Evolutionary conservation across 2,329 filamentous ascomycete species (phyloP).

Genomic region (Fusarium sp.): DNA sequence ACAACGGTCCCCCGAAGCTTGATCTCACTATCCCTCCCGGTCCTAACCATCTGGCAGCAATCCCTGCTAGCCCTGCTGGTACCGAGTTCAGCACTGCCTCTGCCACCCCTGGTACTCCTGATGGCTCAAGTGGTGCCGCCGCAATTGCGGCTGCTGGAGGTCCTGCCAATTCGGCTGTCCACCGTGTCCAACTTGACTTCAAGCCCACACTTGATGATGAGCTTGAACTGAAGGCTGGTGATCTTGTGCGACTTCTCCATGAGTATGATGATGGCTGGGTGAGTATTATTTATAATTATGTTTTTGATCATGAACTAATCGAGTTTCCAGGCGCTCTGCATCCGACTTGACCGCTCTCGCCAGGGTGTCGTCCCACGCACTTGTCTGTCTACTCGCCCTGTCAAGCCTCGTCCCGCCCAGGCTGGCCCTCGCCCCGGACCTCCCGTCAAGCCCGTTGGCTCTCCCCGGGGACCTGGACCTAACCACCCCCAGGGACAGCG

Average conservation of each 20-base stretch:
- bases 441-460: conserved; percentile 58
- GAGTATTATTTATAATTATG: conserved; percentile 55
- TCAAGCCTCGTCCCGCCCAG: conserved; percentile 80
- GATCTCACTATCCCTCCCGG: conserved; percentile 62
- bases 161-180: conserved; percentile 73
- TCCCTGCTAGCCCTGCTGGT: conserved; percentile 70
- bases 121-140: conserved; percentile 63
- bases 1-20: conserved; percentile 62
- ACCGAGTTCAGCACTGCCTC: conserved; percentile 73
- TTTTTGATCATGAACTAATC: conserved; percentile 45
- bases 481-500: conserved; percentile 33
- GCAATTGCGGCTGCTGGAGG: conserved; percentile 73
- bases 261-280: conserved; percentile 99
- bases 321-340: conserved; percentile 80
- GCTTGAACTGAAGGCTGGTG: conserved; percentile 81
- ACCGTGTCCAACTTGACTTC: conserved; percentile 95
- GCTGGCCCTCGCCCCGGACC: conserved; percentile 64
- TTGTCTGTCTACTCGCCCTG: conserved; percentile 90
- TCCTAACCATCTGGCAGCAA: conserved; percentile 47
- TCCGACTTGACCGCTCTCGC: conserved; percentile 87
- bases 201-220: conserved; percentile 93
- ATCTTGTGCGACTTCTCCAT: conserved; percentile 89
- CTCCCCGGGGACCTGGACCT: conserved; percentile 37
- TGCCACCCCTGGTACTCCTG: conserved; percentile 60
- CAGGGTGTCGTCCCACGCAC: conserved; percentile 95